Base-by-base conservation (phyloP, 129 eudicot species). In the Artemisia annua region DNA sequence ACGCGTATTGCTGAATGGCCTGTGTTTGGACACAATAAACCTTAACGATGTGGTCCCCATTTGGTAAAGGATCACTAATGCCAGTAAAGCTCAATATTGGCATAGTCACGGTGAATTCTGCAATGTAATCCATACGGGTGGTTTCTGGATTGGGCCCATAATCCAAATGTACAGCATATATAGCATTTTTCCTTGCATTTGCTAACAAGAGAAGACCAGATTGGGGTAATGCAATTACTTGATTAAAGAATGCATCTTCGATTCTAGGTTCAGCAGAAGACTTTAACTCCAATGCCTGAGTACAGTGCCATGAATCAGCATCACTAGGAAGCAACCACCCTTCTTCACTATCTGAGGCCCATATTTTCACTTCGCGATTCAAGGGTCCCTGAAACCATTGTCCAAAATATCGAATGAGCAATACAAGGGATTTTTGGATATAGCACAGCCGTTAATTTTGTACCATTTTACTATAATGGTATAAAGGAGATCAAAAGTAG, bases 251-350 rank as follows among this genome's bases (percentile, higher is more conserved):
- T 22, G 86, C 94, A 66, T 91, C 94, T 78, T 91, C 97, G 12
- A 67, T 53, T 53, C 73, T 83, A 73, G 88, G 70, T 48, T 71
- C 84, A 46, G 79, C 82, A 48, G 97, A 95, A 79, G 96, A 88
- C 78, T 82, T 88, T 59, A 95, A 72, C 62, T 95, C 99, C 72
- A 95, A 80, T 56, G 91, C 86, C 82, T 95, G 99, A 35, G 82
- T 79, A 70, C 99, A 95, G 60, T 77, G 79, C 99, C 99, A 95
- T 35, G 99, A 90, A 72, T 95, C 97, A 51, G 96, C 77, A 79
- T 95, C 99, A 78, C 99, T 83, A 30, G 97, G 94, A 69, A 91
- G 96, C 86, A 95, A 79, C 97, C 97, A 95, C 54, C 99, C 99
- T 85, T 95, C 99, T 79, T 95, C 99, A 79, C 92, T 89, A 48